Evolutionary conservation across 2,329 filamentous ascomycete species (phyloP).

Genomic region (Byssoonygena ceratinophila): DNA sequence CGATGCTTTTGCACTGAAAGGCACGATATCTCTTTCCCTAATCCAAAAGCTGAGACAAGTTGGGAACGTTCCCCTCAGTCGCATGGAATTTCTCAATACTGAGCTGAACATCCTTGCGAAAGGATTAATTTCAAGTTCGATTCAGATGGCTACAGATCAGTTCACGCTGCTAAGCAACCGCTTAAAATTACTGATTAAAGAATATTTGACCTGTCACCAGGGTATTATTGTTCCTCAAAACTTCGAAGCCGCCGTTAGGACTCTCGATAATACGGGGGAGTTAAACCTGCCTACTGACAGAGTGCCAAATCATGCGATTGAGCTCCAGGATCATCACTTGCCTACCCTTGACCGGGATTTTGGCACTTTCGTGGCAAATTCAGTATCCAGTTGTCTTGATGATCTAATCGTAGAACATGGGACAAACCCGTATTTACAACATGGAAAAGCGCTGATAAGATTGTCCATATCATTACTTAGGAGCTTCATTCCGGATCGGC

Average conservation of each 20-base stretch:
- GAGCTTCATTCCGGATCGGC: conserved; percentile 74
- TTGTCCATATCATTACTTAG: conserved; percentile 64
- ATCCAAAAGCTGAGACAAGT: conserved; percentile 47
- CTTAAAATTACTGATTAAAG: conserved; percentile 32
- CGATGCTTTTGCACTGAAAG: conserved; percentile 39
- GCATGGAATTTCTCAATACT: conserved; percentile 52
- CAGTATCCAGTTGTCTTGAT: not conserved
- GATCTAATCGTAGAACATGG: not conserved
- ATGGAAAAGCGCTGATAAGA: conserved; percentile 60
- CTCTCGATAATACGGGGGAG: not conserved
- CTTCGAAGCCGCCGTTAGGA: conserved; percentile 20
- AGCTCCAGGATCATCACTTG: conserved; percentile 19
- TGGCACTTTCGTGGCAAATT: conserved; percentile 22
- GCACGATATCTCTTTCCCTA: conserved; percentile 43
- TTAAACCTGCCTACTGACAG: not conserved
- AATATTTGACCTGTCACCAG: conserved; percentile 28
- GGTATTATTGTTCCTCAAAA: conserved; percentile 27
- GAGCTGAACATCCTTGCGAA: conserved; percentile 54
- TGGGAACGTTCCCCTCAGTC: conserved; percentile 46
- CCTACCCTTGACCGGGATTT: conserved; percentile 30
- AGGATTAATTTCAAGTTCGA: conserved; percentile 43
- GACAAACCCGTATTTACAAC: conserved; percentile 23
- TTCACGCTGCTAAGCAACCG: conserved; percentile 41
- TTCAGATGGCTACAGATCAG: conserved; percentile 43
- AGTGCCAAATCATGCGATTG: not conserved